Evolutionary conservation across 176 grass and related monocot genomes (phyloP), one percentile per base, ranked within the genome.

Genomic region (Panicum miliaceum): DNA sequence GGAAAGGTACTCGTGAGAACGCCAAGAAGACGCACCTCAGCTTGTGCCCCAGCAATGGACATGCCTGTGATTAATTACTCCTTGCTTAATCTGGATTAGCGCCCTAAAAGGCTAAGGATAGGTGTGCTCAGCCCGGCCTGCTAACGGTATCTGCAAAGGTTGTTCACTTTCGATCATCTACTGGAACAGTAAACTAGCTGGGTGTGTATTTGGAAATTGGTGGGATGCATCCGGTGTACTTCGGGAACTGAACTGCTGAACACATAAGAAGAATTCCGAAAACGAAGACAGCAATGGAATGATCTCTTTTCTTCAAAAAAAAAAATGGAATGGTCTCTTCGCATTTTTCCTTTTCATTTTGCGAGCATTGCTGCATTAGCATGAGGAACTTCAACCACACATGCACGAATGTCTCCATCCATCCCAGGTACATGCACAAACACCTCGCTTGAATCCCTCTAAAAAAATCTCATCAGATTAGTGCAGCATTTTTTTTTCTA

Each of bases 81-180:
- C 4, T 35, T 81, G 4, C 11, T 52, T n/a, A 29, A 34, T 64
- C 8, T 47, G 57, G 79, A 90, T 73, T 83, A 79, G 78, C 26
- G 68, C 64, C 57, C 14, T 64, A 32, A 57, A 46, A 63, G 71
- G 74, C 15, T 48, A 57, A 52, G 35, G 47, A 61, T 70, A 70
- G 23, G 69, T 26, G 4, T 25, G 25, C 53, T 36, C 67, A 29
- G 9, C 54, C 56, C n/a, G n/a, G n/a, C n/a, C 32, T 58, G 53
- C 79, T 74, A 26, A 73, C 20, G 47, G 53, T 43, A 25, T 29
- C 75, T 59, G 60, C 12, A 89, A 88, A 88, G 81, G 40, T 57
- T 57, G 1, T 19, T 79, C 26, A 43, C 46, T 88, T 65, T 83
- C n/a, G n/a, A n/a, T n/a, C 54, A 37, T 45, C 73, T 43, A 1